Conservation (phyloP, 2,329 filamentous ascomycete species). For the Pseudocercospora cruenta region DNA sequence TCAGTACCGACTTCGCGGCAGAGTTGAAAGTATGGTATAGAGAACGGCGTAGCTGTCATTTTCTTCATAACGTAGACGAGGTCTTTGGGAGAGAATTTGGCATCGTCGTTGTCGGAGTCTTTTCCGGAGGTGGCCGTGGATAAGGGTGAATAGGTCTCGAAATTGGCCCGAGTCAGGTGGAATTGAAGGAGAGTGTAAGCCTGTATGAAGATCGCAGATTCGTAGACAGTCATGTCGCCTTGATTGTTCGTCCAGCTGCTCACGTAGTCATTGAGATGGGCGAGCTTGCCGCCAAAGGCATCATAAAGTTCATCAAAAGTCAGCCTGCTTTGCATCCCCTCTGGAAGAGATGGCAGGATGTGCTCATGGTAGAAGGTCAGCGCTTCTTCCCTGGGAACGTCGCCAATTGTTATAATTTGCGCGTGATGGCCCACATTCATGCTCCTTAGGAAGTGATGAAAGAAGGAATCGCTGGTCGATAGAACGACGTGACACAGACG, state of each 20-base stretch:
- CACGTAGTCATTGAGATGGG: constrained; percentile 27
- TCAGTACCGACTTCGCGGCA: constrained; percentile 25
- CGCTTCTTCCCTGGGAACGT: constrained; percentile 24
- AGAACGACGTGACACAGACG: constrained; percentile 26
- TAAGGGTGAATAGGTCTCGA: constrained; percentile 24
- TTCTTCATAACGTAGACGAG: constrained; percentile 26
- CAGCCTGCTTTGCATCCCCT: constrained; percentile 18
- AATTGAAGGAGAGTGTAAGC: constrained; percentile 27
- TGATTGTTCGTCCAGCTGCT: constrained; percentile 22
- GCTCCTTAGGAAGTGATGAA: constrained; percentile 26
- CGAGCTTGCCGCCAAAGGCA: constrained; percentile 26
- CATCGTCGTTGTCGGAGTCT: constrained; percentile 16
- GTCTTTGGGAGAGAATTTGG: constrained; percentile 20
- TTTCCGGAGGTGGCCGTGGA: constrained; percentile 20
- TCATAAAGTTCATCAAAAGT: constrained; percentile 25
- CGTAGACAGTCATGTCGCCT: constrained; percentile 20
- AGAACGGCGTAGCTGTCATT: constrained; percentile 21
- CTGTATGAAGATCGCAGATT: constrained; percentile 25
- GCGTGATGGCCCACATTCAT: constrained; percentile 29
- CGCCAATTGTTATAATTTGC: constrained; percentile 25
- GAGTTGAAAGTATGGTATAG: constrained; percentile 25
- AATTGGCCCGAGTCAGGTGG: constrained; percentile 21
- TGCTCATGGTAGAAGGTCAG: constrained; percentile 18
- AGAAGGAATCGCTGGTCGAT: constrained; percentile 27
- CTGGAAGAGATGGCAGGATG: constrained; percentile 17